phyloP scores from a whole-genome alignment of 768 basidiomycete genomes.

The Wakefieldia striispora region DNA sequence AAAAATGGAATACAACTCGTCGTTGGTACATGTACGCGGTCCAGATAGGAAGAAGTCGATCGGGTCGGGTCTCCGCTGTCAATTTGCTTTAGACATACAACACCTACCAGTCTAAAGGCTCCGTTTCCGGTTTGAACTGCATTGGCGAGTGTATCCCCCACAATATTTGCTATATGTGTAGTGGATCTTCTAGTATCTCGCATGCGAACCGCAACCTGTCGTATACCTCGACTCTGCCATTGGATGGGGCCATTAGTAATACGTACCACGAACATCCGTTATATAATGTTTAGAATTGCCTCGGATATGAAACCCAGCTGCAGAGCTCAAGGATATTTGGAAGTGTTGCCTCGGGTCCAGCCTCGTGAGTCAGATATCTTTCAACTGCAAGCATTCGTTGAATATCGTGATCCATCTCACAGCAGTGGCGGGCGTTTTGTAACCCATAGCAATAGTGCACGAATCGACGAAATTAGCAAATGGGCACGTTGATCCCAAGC shows the following conservation, averaged over 20 bases:
- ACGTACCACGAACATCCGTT: no score
- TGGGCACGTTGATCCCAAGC: no score
- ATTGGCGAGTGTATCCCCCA: constrained; percentile 53
- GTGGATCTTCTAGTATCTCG: constrained; percentile 60
- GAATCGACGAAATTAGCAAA: no score
- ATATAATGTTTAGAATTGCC: no score
- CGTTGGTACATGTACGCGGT: constrained; percentile 21
- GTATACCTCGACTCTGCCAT: constrained; percentile 55
- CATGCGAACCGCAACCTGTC: constrained; percentile 57
- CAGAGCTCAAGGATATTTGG: no score
- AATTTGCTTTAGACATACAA: constrained; percentile 49
- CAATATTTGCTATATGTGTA: constrained; percentile 72
- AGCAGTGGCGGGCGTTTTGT: no score
- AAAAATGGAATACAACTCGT: constrained; percentile 25
- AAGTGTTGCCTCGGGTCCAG: no score
- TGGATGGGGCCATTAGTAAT: background rate
- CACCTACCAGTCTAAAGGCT: constrained; percentile 68
- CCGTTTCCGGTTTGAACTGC: constrained; percentile 49
- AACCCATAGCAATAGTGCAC: no score
- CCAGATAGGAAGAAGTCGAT: background rate
- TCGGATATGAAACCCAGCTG: no score
- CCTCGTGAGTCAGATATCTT: no score
- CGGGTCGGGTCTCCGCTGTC: background rate
- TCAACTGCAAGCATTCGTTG: no score
- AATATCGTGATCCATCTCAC: no score